Evolutionary conservation across 768 basidiomycete genomes (phyloP).

Genomic region (Kwoniella europaea): DNA sequence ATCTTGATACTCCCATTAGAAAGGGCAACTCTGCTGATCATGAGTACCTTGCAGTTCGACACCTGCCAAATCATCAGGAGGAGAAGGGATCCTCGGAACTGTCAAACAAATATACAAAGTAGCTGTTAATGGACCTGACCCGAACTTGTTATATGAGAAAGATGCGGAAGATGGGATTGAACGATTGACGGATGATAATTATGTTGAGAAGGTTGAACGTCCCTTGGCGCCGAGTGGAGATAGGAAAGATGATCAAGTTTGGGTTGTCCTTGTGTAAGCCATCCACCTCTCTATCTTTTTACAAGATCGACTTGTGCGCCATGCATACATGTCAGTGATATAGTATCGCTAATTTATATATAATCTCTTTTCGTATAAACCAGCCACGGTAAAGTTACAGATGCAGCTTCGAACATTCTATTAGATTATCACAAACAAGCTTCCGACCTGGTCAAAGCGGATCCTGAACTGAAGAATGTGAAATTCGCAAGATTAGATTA

Average conservation of each 20-base stretch:
- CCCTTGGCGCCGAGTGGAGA: slow-evolving; percentile 59
- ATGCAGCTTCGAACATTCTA: slow-evolving; percentile 71
- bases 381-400: slow-evolving; percentile 67
- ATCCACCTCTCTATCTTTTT: too few relatives aligned
- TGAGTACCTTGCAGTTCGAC: not conserved
- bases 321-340: not conserved
- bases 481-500: slow-evolving; percentile 80
- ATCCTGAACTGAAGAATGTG: slow-evolving; percentile 60
- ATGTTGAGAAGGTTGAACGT: slow-evolving; percentile 60
- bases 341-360: not conserved
- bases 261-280: slow-evolving; percentile 77
- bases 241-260: slow-evolving; percentile 66
- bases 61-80: not conserved
- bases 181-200: slow-evolving; percentile 83
- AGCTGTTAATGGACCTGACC: slow-evolving; percentile 20
- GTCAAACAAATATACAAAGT: slow-evolving; percentile 5
- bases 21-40: not conserved
- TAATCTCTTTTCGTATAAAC: not conserved
- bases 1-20: not conserved
- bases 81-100: not conserved
- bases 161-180: slow-evolving; percentile 68
- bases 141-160: slow-evolving; percentile 38
- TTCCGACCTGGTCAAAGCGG: slow-evolving; percentile 52
- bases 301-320: too few relatives aligned
- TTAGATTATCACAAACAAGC: slow-evolving; percentile 77